Percentiles rank a stretch among this genome's conserved stretches.
phyloP scores from a whole-genome alignment of 2,329 filamentous ascomycete species.

The Escovopsis sp. region DNA sequence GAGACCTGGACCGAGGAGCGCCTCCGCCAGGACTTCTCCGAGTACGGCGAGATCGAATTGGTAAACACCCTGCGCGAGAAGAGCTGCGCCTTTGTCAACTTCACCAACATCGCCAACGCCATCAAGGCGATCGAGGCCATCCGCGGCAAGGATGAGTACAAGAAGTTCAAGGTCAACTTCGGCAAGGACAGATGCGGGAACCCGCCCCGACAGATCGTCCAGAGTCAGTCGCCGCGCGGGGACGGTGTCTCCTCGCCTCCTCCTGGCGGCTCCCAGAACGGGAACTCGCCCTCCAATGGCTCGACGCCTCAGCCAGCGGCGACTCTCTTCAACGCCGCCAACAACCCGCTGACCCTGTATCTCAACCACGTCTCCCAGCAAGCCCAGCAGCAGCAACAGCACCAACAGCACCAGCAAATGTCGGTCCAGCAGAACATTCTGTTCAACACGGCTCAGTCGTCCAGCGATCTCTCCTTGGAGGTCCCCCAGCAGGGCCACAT shows the following conservation, averaged over 20 bases:
- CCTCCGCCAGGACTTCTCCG: conserved; percentile 87
- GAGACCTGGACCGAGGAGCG: conserved; percentile 96
- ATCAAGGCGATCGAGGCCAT: conserved; percentile 99
- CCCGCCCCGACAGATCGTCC: conserved; percentile 72
- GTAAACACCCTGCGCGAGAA: conserved; percentile 96
- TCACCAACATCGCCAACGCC: conserved; percentile 98
- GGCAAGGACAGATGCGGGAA: conserved; percentile 98
- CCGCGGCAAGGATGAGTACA: conserved; percentile 89
- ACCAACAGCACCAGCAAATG: conserved; percentile 58
- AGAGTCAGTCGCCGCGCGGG: conserved; percentile 51
- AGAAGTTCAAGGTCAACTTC: conserved; percentile 98
- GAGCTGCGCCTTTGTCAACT: conserved; percentile 98
- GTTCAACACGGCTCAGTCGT: conserved; percentile 57
- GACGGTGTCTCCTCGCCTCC: conserved; percentile 45
- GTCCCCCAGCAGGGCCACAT: conserved; percentile 46
- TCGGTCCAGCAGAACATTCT: conserved; percentile 66
- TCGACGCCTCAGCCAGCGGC: conserved; percentile 50
- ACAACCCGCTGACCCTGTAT: conserved; percentile 88
- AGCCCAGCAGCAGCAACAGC: conserved; percentile 58
- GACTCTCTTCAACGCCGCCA: conserved; percentile 64
- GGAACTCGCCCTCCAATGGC: conserved; percentile 39
- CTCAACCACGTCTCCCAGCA: conserved; percentile 68
- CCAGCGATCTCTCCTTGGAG: conserved; percentile 38
- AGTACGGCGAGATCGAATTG: conserved; percentile 94
- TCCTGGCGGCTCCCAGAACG: conserved; percentile 45